Evolutionary conservation across 129 eudicot species (phyloP).

Genomic region (Smallanthus sonchifolius): DNA sequence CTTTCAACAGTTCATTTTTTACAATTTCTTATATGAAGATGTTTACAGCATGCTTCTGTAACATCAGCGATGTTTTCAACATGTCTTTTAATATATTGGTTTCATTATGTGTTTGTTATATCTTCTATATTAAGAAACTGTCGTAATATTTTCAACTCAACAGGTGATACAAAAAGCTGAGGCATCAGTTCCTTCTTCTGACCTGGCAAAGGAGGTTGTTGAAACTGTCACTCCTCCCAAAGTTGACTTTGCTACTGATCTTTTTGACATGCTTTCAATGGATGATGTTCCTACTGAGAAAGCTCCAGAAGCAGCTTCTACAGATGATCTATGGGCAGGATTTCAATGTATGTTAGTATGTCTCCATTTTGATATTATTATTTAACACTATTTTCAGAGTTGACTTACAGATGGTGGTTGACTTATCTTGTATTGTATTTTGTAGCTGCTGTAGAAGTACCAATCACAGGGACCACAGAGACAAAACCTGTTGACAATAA

Average conservation of each 20-base stretch:
- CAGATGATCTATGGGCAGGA: slow-evolving; percentile 94
- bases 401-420: slow-evolving; percentile 9
- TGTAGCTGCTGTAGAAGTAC: slow-evolving; percentile 73
- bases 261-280: slow-evolving; percentile 91
- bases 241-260: slow-evolving; percentile 92
- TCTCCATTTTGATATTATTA: neutral
- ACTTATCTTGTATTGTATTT: slow-evolving; percentile 7
- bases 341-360: slow-evolving; percentile 64
- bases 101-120: slow-evolving; percentile 8
- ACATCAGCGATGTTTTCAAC: neutral
- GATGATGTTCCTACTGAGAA: slow-evolving; percentile 63
- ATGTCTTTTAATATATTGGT: neutral
- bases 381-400: slow-evolving; percentile 3
- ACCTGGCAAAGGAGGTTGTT: slow-evolving; percentile 45
- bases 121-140: slow-evolving; percentile 6
- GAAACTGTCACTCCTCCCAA: slow-evolving; percentile 63
- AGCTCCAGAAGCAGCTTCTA: slow-evolving; percentile 45
- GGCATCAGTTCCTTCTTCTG: slow-evolving; percentile 40
- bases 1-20: neutral
- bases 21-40: neutral
- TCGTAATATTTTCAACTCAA: slow-evolving; percentile 17
- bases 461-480: slow-evolving; percentile 33
- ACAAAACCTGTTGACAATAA: slow-evolving; percentile 36
- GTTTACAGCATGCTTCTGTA: neutral
- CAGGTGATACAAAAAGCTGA: slow-evolving; percentile 54